Evolutionary conservation across 2,329 filamentous ascomycete species (phyloP), one percentile per base, ranked within the genome.

Genomic region (Fusarium praegraminearum): DNA sequence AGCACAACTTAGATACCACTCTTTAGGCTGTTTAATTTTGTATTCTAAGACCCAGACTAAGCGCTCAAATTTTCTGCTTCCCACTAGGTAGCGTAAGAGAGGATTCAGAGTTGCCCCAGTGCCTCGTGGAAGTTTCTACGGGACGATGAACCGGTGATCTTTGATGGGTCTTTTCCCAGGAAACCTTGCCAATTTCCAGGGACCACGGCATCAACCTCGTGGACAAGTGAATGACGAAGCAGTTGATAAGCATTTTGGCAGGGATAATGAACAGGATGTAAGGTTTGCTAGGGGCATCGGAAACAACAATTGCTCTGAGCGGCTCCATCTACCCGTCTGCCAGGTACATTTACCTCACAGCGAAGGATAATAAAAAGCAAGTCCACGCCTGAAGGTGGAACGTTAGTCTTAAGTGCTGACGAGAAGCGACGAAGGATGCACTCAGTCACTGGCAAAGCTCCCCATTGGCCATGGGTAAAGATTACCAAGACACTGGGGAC

Each of bases 211-310:
- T 41, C 20, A 50, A 22, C 52, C 52, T 69, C 38, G 22, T 62
- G 60, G 66, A 61, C 35, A 53, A 45, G 35, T 70, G 45, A 50
- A 70, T 70, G 67, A 70, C 67, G 62, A 70, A 70, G 62, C 45
- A 32, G 57, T 70, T 70, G 47, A 70, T 70, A 70, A 70, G 67
- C 62, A 68, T 47, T 32, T 30, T 20, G 44, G 35, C 67, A 70
- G 57, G 67, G 67, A 22, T 64, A 7, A 15, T 52, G 49, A 53
- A 56, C 54, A 67, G 53, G 50, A 68, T 41, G 52, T 51, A 70
- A 64, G 38, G 62, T 68, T 70, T 57, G 54, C 53, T 43, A 43
- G 63, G 67, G 16, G 63, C 52, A 24, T 22, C 43, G 63, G 67
- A 44, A 52, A 52, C 22, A 63, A 54, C 43, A 51, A 60, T 54